A percentile compares a stretch with the other conserved stretches of the same genome.
These are phyloP conservation scores for Boletus subparvulus DNA, from an alignment of 768 basidiomycete species.

Conservation along the genomic window DNA sequence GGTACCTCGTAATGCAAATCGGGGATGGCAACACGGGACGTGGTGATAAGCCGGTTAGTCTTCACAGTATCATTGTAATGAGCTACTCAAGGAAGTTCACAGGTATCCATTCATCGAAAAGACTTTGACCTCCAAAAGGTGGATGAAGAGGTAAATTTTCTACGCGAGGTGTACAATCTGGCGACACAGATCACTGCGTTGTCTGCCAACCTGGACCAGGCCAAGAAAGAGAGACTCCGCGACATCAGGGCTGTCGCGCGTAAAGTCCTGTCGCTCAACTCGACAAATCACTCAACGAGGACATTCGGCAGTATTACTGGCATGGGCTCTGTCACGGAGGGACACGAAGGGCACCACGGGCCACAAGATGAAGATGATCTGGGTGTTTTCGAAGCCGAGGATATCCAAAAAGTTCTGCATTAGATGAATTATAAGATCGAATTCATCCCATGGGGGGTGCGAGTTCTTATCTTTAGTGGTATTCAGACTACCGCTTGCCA, in stretches of 20 bases:
- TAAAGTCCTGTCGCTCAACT: background rate
- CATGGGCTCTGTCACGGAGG: too few relatives aligned
- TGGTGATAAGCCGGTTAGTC: background rate
- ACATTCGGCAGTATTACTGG: too few relatives aligned
- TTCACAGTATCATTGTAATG: background rate
- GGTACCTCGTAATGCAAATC: constrained; percentile 6
- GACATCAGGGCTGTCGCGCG: background rate
- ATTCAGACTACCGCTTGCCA: background rate
- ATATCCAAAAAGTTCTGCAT: background rate
- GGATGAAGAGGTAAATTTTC: background rate
- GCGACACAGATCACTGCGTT: background rate
- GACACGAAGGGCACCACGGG: background rate
- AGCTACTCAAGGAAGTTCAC: background rate
- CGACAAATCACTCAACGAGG: background rate
- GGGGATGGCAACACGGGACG: background rate
- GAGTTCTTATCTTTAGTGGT: background rate
- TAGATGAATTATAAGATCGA: background rate
- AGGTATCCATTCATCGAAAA: constrained; percentile 7
- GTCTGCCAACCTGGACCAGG: background rate
- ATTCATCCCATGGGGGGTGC: background rate
- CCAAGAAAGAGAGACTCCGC: background rate
- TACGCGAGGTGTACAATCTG: constrained; percentile 17
- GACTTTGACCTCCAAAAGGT: background rate
- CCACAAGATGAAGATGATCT: background rate
- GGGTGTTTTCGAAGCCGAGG: background rate